Conservation (phyloP, 768 basidiomycete species). For the Tulasnella sp. region DNA sequence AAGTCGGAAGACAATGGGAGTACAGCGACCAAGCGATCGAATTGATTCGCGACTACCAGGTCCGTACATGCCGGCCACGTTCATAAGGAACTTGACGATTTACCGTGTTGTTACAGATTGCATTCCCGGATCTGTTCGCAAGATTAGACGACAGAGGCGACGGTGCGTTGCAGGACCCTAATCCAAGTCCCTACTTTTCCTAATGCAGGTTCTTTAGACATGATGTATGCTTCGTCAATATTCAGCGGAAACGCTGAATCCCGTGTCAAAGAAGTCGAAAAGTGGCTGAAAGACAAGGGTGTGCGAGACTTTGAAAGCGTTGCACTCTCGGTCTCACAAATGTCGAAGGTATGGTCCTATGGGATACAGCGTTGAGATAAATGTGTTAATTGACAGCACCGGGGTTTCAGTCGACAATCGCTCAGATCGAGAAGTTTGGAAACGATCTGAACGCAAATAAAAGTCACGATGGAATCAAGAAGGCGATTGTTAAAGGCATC, state of each 20-base stretch:
- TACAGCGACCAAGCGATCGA: constrained; percentile 80
- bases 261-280: constrained; percentile 61
- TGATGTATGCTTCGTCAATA: constrained; percentile 51
- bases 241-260: constrained; percentile 59
- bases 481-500: constrained; percentile 85
- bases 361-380: neutral
- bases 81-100: neutral
- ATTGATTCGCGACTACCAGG: constrained; percentile 77
- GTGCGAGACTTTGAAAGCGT: constrained; percentile 88
- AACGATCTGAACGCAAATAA: constrained; percentile 54
- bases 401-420: constrained; percentile 55
- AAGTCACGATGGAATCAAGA: constrained; percentile 59
- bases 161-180: constrained; percentile 34
- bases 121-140: constrained; percentile 75
- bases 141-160: constrained; percentile 61
- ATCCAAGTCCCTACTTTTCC: constrained; percentile 4
- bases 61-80: constrained; percentile 18
- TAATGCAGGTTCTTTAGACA: constrained; percentile 37
- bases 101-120: constrained; percentile 31
- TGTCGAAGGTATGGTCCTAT: constrained; percentile 56
- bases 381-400: neutral
- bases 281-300: constrained; percentile 79
- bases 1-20: constrained; percentile 81
- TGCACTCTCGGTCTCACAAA: constrained; percentile 80
- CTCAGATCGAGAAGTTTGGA: constrained; percentile 64